Base-by-base conservation (phyloP, 2,329 filamentous ascomycete species). In the Diplocarpon mali region DNA sequence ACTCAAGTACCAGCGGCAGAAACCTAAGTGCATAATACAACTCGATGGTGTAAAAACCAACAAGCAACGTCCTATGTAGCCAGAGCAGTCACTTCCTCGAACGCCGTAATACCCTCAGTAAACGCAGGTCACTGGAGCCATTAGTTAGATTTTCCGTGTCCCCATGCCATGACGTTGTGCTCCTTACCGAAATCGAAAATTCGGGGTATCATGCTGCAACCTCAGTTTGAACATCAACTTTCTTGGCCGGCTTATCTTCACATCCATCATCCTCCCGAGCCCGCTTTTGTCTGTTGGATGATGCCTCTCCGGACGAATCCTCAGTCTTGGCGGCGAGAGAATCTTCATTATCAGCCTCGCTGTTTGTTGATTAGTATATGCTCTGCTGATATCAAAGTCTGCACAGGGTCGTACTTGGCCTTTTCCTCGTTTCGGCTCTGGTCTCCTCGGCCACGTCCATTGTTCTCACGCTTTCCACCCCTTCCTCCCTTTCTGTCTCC, bases 401-500 rank as follows among this genome's bases (percentile, higher is more conserved):
- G n/a, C 9, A 5, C n/a, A 10, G 11, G 11, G 11, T 9, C 11
- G 42, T 61, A 57, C 53, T 49, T 53, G 27, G 62, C 58, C 31
- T 64, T 59, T 29, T 60, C 56, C 46, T 65, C 60, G 40, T 63
- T 62, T 52, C 62, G 57, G 43, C 64, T 53, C 28, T 62, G 59
- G 40, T 60, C 59, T 43, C 63, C 59, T 46, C 59, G 60, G 32
- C 61, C 64, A 49, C 66, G 61, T 17, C 65, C 62, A 24, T 24
- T 24, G 20, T 24, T 24, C 47, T 64, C 58, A 48, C 67, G 62
- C 47, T 65, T 63, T 41, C 65, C 64, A 35, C 65, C 64, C 24
- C 70, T 68, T 14, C 69, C 67, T 14, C 70, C 64, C 17, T 64
- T 62, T 24, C 63, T 55, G 15, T 62, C 61, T 9, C 65, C 61